Evolutionary conservation across 805 yeast species (phyloP).

Genomic region (Kodamaea jinghongensis): DNA sequence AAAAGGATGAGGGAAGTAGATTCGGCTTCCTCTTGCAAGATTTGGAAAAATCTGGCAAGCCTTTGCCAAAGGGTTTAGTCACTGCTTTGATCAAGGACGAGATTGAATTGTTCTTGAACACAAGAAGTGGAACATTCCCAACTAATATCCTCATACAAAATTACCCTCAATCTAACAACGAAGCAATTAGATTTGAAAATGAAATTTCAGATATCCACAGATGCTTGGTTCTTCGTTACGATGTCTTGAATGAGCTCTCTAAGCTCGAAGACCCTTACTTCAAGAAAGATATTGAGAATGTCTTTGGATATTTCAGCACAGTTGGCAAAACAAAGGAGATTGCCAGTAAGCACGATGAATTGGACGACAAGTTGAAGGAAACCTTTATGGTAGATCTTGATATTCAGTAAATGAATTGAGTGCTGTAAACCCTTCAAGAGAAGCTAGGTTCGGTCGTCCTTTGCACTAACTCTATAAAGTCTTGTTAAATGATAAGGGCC

Average conservation of each 20-base stretch:
- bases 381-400: conserved; percentile 11
- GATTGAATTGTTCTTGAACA: conserved; percentile 32
- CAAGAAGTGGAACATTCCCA: conserved; percentile 37
- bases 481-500: too few species aligned
- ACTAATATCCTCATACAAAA: conserved; percentile 52
- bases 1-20: conserved; percentile 40
- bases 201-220: conserved; percentile 53
- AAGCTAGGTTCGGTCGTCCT: too few species aligned
- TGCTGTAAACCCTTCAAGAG: too few species aligned
- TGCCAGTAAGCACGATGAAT: conserved; percentile 16
- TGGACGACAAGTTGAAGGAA: conserved; percentile 21
- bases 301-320: conserved; percentile 62
- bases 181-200: conserved; percentile 71
- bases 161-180: conserved; percentile 61
- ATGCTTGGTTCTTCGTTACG: conserved; percentile 35
- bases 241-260: conserved; percentile 21
- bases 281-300: conserved; percentile 38
- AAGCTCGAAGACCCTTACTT: conserved; percentile 18
- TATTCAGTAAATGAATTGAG: conserved; percentile 11
- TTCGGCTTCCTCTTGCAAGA: conserved; percentile 56
- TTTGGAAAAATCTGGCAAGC: conserved; percentile 23
- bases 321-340: conserved; percentile 47
- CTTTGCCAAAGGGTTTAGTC: conserved; percentile 45
- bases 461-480: too few species aligned
- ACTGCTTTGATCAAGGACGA: conserved; percentile 48